Evolutionary conservation across 2,329 filamentous ascomycete genomes (phyloP).

Genomic region (Aphanocladium album): DNA sequence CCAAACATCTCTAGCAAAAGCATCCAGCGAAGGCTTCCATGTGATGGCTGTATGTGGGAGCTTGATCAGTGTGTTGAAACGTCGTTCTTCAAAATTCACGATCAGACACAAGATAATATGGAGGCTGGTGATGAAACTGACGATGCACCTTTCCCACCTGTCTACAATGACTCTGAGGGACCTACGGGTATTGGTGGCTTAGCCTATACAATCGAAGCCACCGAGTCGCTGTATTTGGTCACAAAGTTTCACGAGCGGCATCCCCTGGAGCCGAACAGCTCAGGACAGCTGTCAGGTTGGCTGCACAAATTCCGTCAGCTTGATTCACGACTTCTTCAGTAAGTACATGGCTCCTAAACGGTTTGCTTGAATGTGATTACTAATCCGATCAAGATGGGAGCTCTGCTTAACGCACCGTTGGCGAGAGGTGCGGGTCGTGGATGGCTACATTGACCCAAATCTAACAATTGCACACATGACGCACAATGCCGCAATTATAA

Average conservation of each 20-base stretch:
- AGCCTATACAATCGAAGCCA: constrained; percentile 42
- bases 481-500: constrained; percentile 37
- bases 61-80: constrained; percentile 29
- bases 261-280: constrained; percentile 30
- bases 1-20: constrained; percentile 7
- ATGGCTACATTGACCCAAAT: constrained; percentile 41
- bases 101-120: constrained; percentile 25
- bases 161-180: neutral
- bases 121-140: constrained; percentile 21
- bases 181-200: constrained; percentile 29
- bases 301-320: constrained; percentile 41
- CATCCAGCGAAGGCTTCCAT: constrained; percentile 30
- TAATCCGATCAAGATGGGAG: constrained; percentile 32
- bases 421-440: constrained; percentile 35
- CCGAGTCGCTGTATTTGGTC: constrained; percentile 37
- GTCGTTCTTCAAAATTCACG: constrained; percentile 14
- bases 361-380: neutral
- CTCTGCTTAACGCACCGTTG: constrained; percentile 39
- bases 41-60: constrained; percentile 35
- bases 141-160: constrained; percentile 15
- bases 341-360: constrained; percentile 11
- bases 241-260: constrained; percentile 40
- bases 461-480: constrained; percentile 38
- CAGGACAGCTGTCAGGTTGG: constrained; percentile 35
- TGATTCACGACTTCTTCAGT: constrained; percentile 37